Percentiles rank a stretch among this genome's conserved stretches.
phyloP scores from a whole-genome alignment of 2,329 filamentous ascomycete genomes.

The Shiraia sp. region DNA sequence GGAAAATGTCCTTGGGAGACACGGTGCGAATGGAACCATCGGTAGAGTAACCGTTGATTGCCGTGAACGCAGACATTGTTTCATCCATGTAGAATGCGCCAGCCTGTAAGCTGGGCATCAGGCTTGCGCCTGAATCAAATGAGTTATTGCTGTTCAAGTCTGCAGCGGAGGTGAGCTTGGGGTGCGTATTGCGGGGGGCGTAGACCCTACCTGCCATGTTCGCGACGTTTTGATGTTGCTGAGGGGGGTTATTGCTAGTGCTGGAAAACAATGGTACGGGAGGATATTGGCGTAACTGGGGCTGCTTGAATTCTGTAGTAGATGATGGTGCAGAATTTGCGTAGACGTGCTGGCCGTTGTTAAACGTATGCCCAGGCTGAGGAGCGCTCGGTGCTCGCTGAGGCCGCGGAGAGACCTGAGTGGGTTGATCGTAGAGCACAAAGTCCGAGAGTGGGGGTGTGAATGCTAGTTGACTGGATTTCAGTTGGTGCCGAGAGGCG shows the following conservation, averaged over 20 bases:
- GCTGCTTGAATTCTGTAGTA: slow-evolving; percentile 60
- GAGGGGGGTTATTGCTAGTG: slow-evolving; percentile 60
- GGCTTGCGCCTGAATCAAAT: slow-evolving; percentile 54
- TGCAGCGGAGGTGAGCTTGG: slow-evolving; percentile 36
- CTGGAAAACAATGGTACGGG: slow-evolving; percentile 72
- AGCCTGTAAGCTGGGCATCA: slow-evolving; percentile 48
- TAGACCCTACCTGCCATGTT: slow-evolving; percentile 45
- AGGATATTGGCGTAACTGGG: slow-evolving; percentile 60
- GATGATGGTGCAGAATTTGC: slow-evolving; percentile 68
- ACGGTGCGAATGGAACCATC: slow-evolving; percentile 61
- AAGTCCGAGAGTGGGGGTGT: slow-evolving; percentile 69
- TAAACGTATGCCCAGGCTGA: slow-evolving; percentile 63
- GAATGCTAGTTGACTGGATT: slow-evolving; percentile 48
- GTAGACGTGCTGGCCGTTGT: slow-evolving; percentile 65
- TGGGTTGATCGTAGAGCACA: slow-evolving; percentile 68
- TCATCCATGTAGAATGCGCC: slow-evolving; percentile 36
- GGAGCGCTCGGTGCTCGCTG: slow-evolving; percentile 57
- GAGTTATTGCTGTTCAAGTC: slow-evolving; percentile 45
- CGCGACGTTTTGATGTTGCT: slow-evolving; percentile 39
- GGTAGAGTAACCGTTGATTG: slow-evolving; percentile 50
- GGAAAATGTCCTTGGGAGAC: slow-evolving; percentile 81
- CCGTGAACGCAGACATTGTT: slow-evolving; percentile 44
- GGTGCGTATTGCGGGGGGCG: slow-evolving; percentile 11
- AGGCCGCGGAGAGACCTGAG: slow-evolving; percentile 48
- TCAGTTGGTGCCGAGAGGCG: slow-evolving; percentile 56